Percentiles rank a stretch among this genome's conserved stretches.
Conservation (phyloP, 768 basidiomycete genomes). For the Trametes cingulata region DNA sequence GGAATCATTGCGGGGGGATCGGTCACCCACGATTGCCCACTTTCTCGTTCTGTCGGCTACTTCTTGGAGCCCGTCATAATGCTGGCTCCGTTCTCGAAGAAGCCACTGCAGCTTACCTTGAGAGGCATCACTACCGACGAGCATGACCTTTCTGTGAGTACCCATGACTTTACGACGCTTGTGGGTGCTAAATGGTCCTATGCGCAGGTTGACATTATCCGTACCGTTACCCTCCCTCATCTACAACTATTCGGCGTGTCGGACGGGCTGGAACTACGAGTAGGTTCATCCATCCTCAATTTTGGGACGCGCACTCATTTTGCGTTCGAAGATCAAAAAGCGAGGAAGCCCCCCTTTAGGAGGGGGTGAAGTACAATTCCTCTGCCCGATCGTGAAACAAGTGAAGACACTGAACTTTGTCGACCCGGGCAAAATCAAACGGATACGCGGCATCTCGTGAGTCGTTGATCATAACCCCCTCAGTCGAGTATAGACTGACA, state of each 20-base stretch:
- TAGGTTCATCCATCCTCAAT: constrained; percentile 33
- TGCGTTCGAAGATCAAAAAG: constrained; percentile 72
- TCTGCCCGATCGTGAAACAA: constrained; percentile 90
- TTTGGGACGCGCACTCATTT: not conserved
- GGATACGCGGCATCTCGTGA: constrained; percentile 94
- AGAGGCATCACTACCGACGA: constrained; percentile 93
- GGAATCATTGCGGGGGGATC: constrained; percentile 86
- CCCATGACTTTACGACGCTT: constrained; percentile 15
- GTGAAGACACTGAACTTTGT: constrained; percentile 92
- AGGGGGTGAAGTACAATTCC: constrained; percentile 90
- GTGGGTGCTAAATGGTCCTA: not conserved
- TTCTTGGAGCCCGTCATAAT: constrained; percentile 89
- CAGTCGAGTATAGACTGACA: not conserved
- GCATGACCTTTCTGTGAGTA: constrained; percentile 81
- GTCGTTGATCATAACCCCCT: constrained; percentile 35
- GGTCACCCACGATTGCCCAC: constrained; percentile 83
- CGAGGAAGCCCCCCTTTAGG: constrained; percentile 90
- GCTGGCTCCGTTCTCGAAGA: constrained; percentile 92
- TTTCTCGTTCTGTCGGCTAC: constrained; percentile 89
- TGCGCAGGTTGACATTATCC: constrained; percentile 78
- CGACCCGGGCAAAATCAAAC: constrained; percentile 87
- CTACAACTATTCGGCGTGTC: constrained; percentile 88
- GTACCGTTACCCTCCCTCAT: constrained; percentile 90
- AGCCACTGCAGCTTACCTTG: constrained; percentile 75
- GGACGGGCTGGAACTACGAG: constrained; percentile 87